Evolutionary conservation across 2,329 filamentous ascomycete species (phyloP), one percentile per base, ranked within the genome.

Genomic region (Dactylellina drechsleri): DNA sequence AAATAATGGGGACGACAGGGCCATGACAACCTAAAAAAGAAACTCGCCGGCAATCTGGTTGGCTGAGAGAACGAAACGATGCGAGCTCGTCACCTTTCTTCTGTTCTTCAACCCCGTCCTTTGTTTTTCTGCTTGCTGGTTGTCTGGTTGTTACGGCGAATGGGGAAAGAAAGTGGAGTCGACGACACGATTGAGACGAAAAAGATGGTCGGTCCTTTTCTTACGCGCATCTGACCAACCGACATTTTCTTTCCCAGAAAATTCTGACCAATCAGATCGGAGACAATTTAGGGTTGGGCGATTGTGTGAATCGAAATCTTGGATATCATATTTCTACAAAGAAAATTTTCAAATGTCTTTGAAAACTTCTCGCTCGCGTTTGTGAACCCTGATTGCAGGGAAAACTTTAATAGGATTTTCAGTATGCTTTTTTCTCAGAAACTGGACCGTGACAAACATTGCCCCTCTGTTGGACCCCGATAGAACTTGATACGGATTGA

Each of bases 1-100:
- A 65, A 47, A 5, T 26, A 53, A 56, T 31, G 40, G 49, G 43
- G 45, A 58, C 64, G 64, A 75, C 57, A 75, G 54, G 71, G 71
- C 59, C 50, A 68, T 65, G 70, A 67, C 70, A 60, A 60, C 68
- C 61, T 28, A 73, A 73, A 73, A 73, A 73, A 73, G 67, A 73
- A 73, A 73, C 57, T 56, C 56, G 65, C 61, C 43, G 20, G 50
- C 62, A 45, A 45, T 60, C 36, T 74, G 61, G 57, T 74, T 74
- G 70, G 70, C 28, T 56, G 13, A 67, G 53, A 60, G 59, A 54
- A 36, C 4, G 43, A 15, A 18, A 18, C 18, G 47, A n/a, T 66
- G 70, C 62, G 71, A 75, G 71, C 71, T 75, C 71, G 64, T 62
- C 71, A 75, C 58, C 58, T 40, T 60, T 68, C 28, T 41, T 36